A percentile compares a stretch with the other conserved stretches of the same genome.
These are phyloP conservation scores for Porcisia hertigi DNA, from an alignment of 208 protist genomes.

Conservation along the genomic window DNA sequence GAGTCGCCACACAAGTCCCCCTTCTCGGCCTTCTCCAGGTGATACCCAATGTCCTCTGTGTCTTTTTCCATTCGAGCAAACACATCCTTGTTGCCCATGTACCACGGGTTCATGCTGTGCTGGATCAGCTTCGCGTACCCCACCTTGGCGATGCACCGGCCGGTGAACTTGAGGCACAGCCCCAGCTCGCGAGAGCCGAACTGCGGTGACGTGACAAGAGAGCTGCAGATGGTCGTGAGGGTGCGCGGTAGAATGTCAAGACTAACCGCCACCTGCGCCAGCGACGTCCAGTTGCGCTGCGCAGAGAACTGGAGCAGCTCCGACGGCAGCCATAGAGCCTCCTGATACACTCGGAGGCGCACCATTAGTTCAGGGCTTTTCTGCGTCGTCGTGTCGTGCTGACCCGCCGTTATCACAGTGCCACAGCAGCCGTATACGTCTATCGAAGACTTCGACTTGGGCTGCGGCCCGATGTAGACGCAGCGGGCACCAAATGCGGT, in stretches of 20 bases:
- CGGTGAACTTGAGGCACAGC: constrained; percentile 77
- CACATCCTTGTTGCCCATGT: constrained; percentile 63
- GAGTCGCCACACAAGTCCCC: constrained; percentile 59
- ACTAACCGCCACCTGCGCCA: constrained; percentile 59
- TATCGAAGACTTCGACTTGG: constrained; percentile 36
- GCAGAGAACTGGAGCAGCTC: constrained; percentile 52
- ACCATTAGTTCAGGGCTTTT: constrained; percentile 41
- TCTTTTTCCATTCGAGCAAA: constrained; percentile 78
- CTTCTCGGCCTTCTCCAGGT: constrained; percentile 68
- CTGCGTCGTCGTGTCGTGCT: constrained; percentile 31
- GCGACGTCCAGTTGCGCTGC: constrained; percentile 68
- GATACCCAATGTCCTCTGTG: constrained; percentile 55
- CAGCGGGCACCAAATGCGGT: constrained; percentile 50
- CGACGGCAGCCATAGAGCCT: constrained; percentile 54
- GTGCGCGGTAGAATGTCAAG: constrained; percentile 54
- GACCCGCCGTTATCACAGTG: constrained; percentile 37
- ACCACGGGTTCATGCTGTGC: constrained; percentile 74
- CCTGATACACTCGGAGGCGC: constrained; percentile 38
- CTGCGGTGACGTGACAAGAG: constrained; percentile 67
- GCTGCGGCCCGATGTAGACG: constrained; percentile 77
- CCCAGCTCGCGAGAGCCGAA: constrained; percentile 88
- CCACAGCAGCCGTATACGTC: constrained; percentile 63
- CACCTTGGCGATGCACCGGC: constrained; percentile 66
- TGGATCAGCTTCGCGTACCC: constrained; percentile 82
- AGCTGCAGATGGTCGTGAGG: constrained; percentile 72